Percentiles rank a stretch among this genome's conserved stretches.
These are phyloP conservation scores for Cryptococcus sp. DNA, from an alignment of 1,284 basidiomycete genomes.

Conservation along the genomic window DNA sequence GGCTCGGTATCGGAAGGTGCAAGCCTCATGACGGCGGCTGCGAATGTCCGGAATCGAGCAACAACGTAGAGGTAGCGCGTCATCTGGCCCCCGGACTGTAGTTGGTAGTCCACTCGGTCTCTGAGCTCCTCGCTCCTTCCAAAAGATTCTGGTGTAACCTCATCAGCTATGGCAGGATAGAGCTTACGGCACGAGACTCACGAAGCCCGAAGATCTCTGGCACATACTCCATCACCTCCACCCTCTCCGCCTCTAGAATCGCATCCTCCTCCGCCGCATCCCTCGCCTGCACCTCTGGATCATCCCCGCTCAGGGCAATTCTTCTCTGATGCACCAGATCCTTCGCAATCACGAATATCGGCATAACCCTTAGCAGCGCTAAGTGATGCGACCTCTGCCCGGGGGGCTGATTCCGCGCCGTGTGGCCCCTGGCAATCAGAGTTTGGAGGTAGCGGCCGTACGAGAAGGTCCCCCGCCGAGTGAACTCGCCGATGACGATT, in stretches of 20 bases:
- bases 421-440: conserved; percentile 68
- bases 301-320: conserved; percentile 41
- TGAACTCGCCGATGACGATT: conserved; percentile 73
- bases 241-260: conserved; percentile 27
- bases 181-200: conserved; percentile 9
- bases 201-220: conserved; percentile 44
- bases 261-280: conserved; percentile 35
- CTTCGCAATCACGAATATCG: conserved; percentile 43
- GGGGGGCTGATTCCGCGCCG: conserved; percentile 22
- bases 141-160: conserved; percentile 26
- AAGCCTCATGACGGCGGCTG: conserved; percentile 27
- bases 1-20: conserved; percentile 15
- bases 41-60: conserved; percentile 39
- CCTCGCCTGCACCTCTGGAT: conserved; percentile 18
- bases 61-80: conserved; percentile 40
- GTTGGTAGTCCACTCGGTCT: conserved; percentile 32
- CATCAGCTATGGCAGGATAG: neutral
- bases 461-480: conserved; percentile 70
- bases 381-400: conserved; percentile 34
- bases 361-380: conserved; percentile 38
- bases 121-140: conserved; percentile 25
- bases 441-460: conserved; percentile 81
- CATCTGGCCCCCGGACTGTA: conserved; percentile 27
- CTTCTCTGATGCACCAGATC: conserved; percentile 42
- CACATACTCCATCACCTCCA: conserved; percentile 42